These are phyloP conservation scores for Allium cepa DNA, from an alignment of 106 monocot genomes.

Conservation along the genomic window DNA sequence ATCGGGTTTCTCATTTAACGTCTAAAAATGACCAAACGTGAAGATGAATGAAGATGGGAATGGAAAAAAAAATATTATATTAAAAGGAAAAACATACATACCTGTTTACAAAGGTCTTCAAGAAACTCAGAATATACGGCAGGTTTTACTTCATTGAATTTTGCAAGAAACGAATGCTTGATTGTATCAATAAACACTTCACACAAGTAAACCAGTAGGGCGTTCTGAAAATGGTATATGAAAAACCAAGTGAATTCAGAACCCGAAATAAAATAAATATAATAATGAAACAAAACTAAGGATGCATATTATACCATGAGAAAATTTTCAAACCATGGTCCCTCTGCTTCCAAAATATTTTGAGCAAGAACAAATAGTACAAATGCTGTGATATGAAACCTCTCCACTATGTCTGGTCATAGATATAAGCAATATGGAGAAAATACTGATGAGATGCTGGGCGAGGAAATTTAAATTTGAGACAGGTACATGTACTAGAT, in stretches of 20 bases:
- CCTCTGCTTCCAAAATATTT: constrained; percentile 81
- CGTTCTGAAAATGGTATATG: constrained; percentile 51
- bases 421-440: not conserved
- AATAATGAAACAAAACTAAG: not conserved
- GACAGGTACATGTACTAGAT: no score
- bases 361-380: constrained; percentile 75
- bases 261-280: not conserved
- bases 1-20: constrained; percentile 61
- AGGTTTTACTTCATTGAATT: constrained; percentile 99
- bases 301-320: constrained; percentile 32
- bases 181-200: constrained; percentile 82
- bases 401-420: constrained; percentile 59
- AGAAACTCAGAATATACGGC: constrained; percentile 84
- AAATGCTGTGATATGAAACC: constrained; percentile 73
- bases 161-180: constrained; percentile 94
- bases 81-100: constrained; percentile 7
- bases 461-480: no score
- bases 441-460: not conserved
- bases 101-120: constrained; percentile 96
- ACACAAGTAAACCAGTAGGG: constrained; percentile 65
- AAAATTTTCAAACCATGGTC: constrained; percentile 68
- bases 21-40: constrained; percentile 31
- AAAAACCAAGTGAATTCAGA: not conserved
- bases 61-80: not conserved
- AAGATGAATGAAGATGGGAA: not conserved